A percentile compares a stretch with the other conserved stretches of the same genome.
Conservation (phyloP, 208 protist genomes). For the Leishmania aethiopica region DNA sequence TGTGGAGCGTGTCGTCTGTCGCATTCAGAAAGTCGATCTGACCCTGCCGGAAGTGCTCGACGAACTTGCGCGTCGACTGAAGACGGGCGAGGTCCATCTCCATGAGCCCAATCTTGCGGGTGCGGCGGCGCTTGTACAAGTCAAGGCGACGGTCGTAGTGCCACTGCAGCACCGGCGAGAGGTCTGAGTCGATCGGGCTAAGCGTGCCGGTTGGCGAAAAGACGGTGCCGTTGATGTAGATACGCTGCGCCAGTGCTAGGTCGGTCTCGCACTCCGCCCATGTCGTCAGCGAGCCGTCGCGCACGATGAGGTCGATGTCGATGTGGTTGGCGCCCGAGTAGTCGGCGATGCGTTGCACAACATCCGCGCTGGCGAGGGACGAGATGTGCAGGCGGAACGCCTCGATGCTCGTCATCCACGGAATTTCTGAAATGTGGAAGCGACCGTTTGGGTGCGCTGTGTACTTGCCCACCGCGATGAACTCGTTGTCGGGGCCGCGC, state of each 20-base stretch:
- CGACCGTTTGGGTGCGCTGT: slow-evolving; percentile 63
- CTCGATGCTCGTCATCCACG: slow-evolving; percentile 78
- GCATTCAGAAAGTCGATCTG: slow-evolving; percentile 88
- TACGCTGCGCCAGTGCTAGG: slow-evolving; percentile 67
- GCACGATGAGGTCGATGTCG: slow-evolving; percentile 88
- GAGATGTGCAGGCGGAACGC: slow-evolving; percentile 80
- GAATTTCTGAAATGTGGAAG: slow-evolving; percentile 79
- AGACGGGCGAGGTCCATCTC: slow-evolving; percentile 68
- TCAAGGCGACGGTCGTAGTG: slow-evolving; percentile 91
- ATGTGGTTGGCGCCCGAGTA: slow-evolving; percentile 92
- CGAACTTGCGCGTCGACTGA: slow-evolving; percentile 83
- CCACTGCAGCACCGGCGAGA: slow-evolving; percentile 85
- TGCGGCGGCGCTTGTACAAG: slow-evolving; percentile 86
- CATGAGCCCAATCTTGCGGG: slow-evolving; percentile 72
- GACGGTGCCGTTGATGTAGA: slow-evolving; percentile 88
- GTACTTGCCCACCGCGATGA: slow-evolving; percentile 77
- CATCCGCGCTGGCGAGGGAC: slow-evolving; percentile 62
- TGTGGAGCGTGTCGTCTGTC: slow-evolving; percentile 74
- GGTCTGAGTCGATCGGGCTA: slow-evolving; percentile 72
- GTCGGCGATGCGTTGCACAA: slow-evolving; percentile 89
- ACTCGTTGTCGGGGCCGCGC: slow-evolving; percentile 64
- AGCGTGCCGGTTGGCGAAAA: slow-evolving; percentile 85
- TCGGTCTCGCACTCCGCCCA: slow-evolving; percentile 80
- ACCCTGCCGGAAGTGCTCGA: slow-evolving; percentile 80
- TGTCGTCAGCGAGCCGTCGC: slow-evolving; percentile 53